Conservation (phyloP, 2,329 filamentous ascomycete genomes). For the Cladosporium sp. region DNA sequence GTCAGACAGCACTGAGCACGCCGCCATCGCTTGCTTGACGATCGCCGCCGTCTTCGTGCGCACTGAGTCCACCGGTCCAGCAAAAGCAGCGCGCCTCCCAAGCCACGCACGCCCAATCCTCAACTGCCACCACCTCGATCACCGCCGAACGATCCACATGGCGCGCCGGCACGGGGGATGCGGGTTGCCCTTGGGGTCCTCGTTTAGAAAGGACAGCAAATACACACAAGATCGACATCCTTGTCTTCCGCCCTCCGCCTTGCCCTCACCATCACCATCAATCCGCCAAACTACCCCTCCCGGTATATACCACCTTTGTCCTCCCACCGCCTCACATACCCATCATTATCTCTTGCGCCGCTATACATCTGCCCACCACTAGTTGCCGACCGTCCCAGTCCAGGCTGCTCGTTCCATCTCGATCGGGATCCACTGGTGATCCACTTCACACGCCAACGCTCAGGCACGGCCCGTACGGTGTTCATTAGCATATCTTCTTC, state of each 20-base stretch:
- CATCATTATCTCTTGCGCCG: neutral
- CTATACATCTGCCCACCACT: neutral
- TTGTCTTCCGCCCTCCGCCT: neutral
- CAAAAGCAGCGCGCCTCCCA: neutral
- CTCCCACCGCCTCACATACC: conserved; percentile 3
- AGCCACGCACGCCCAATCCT: conserved; percentile 1
- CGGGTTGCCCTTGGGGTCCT: conserved; percentile 8
- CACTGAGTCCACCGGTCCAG: neutral
- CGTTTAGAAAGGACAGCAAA: neutral
- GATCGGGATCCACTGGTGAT: neutral
- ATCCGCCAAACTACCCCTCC: neutral
- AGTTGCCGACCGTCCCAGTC: neutral
- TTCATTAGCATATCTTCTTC: neutral
- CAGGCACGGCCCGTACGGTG: conserved; percentile 6
- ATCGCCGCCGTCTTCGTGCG: neutral
- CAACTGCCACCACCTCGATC: neutral
- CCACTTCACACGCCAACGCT: conserved; percentile 1
- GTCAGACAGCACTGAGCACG: neutral
- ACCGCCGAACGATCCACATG: neutral
- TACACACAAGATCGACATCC: neutral
- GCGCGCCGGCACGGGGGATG: neutral
- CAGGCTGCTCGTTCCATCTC: neutral
- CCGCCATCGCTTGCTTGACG: conserved; percentile 4
- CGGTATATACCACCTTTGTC: neutral
- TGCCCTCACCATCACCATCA: neutral